phyloP scores from a whole-genome alignment of 2,329 filamentous ascomycete species.

The Neocatenulostroma microsporum region DNA sequence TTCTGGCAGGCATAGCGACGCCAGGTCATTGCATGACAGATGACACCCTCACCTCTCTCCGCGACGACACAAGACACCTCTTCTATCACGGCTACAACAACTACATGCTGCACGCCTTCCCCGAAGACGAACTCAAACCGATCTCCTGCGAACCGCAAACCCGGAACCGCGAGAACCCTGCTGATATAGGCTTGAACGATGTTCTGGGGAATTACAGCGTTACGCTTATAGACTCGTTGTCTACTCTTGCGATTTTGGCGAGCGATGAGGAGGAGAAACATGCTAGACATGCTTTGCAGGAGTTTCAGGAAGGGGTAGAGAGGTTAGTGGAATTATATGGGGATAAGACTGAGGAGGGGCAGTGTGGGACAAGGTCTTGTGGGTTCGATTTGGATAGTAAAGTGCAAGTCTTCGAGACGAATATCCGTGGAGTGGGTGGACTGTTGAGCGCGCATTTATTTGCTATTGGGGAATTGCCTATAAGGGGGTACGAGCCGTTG shows the following conservation, averaged over 20 bases:
- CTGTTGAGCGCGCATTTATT: conserved; percentile 90
- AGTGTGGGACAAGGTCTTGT: conserved; percentile 62
- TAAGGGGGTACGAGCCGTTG: conserved; percentile 60
- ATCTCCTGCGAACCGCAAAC: conserved; percentile 77
- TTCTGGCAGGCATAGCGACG: conserved; percentile 23
- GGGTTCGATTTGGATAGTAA: conserved; percentile 97
- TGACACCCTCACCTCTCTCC: conserved; percentile 33
- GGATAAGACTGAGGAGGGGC: conserved; percentile 66
- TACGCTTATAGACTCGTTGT: conserved; percentile 89
- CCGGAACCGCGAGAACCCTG: conserved; percentile 70
- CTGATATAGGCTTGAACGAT: conserved; percentile 83
- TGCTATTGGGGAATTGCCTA: conserved; percentile 81
- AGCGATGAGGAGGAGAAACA: conserved; percentile 42
- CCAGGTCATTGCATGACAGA: conserved; percentile 38
- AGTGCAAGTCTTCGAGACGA: conserved; percentile 97
- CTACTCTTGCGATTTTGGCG: conserved; percentile 87
- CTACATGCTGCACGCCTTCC: conserved; percentile 90
- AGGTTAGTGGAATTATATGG: conserved; percentile 76
- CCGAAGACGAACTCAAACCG: conserved; percentile 89
- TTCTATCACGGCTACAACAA: conserved; percentile 97
- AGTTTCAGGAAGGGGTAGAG: conserved; percentile 72
- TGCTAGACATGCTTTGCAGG: conserved; percentile 46
- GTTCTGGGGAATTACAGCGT: conserved; percentile 95
- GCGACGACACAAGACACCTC: conserved; percentile 54
- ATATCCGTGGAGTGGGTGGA: conserved; percentile 86